Base-by-base conservation (phyloP, 169 alveolate species). In the Cryptosporidium baileyi region DNA sequence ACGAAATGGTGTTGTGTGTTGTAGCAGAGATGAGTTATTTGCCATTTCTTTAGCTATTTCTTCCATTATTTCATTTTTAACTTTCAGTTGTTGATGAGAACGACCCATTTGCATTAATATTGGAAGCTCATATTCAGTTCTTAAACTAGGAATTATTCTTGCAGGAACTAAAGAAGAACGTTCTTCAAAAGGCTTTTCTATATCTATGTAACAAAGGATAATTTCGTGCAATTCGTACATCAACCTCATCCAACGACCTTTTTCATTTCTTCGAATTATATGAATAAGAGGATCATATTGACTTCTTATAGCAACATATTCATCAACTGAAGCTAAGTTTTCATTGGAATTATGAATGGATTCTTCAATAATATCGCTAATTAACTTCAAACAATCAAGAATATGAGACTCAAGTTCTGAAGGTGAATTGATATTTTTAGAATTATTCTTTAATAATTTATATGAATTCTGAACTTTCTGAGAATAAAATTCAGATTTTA, bases 41-140 rank as follows among this genome's bases (percentile, higher is more conserved):
- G 63, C 81, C 81, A 65, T 65, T 44, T 65, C 81, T 28, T 65
- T 45, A 32, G 81, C 81, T 7, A 65, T 65, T n/a, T 47, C 63
- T 13, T 65, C 81, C 63, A 65, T 47, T 3, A 65, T 65, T 4
- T 65, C 81, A 44, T 65, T 65, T 47, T 65, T 65, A 4, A 51
- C 81, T 34, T 57, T 65, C 28, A 65, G 49, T 17, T 65, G 81
- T 30, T 65, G 81, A 3, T 65, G 81, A 65, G 81, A 65, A 45
- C 81, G 60, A 11, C 81, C 81, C 81, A 65, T 65, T 36, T 65
- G 63, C 61, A 65, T 45, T 6, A 65, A 24, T 1, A 32, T 51
- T 7, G 61, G 81, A 1, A 65, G 30, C 24, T 51, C 61, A 34
- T 65, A 65, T 40, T 65, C 81, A 1, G 63, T 65, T 7, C 81